Evolutionary conservation across 768 basidiomycete genomes (phyloP), one percentile per base, ranked within the genome.

Genomic region (Tulasnella sp.): DNA sequence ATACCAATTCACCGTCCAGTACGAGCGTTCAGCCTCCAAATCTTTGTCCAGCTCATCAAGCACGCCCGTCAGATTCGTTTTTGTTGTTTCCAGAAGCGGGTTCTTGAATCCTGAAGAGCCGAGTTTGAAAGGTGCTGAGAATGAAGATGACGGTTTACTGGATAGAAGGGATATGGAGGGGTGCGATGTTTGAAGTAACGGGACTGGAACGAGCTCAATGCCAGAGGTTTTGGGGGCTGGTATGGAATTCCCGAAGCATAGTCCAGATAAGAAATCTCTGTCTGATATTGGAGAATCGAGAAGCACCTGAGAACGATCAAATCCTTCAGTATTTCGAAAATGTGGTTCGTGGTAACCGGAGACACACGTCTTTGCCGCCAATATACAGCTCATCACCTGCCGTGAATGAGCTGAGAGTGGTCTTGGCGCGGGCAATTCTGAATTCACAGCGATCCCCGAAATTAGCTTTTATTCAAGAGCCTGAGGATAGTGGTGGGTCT

Each of bases 321-420:
- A n/a, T n/a, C 19, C 11, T 5, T 21, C n/a, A 29, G 46, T 11
- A 22, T 29, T 48, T 21, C 11, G 15, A 11, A 44, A 9, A 10
- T 24, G 17, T 2, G 4, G 1, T 45, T 17, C 2, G 9, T 8
- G 10, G 21, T 51, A 24, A 30, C 19, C 21, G 11, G n/a, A 17
- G 41, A 49, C 60, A 60, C 38, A 68, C 43, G 1, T 66, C 67
- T 52, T 68, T 67, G n/a, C 64, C 63, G 0, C 66, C 69, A 1
- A 70, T 46, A 11, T 30, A 56, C 21, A 71, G 52, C 9, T 64
- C 54, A 27, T 64, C 65, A 9, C 63, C 69, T 0, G 53, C 31
- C 1, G 30, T 44, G 38, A 67, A 19, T 4, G 46, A 22, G 10
- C 15, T 46, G 27, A 10, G 21, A 4, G 42, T 25, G 27, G 50